Base-by-base conservation (phyloP, 2,329 filamentous ascomycete species). In the Cylindrodendrum hubeiense region DNA sequence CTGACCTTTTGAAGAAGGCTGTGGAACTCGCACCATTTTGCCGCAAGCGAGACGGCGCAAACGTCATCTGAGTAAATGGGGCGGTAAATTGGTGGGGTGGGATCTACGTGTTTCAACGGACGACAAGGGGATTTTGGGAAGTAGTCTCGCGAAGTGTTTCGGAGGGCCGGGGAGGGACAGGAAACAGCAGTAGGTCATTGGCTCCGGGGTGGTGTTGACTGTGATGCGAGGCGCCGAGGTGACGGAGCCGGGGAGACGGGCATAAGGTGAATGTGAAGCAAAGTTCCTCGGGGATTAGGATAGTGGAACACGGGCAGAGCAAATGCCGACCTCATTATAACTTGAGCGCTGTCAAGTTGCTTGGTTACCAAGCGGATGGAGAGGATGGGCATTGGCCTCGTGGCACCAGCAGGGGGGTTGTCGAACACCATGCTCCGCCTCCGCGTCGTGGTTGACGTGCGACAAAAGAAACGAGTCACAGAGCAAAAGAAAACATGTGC, bases 341-440 rank as follows among this genome's bases (percentile, higher is more conserved):
- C n/a, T n/a, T n/a, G n/a, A n/a, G n/a, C n/a, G n/a, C n/a, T n/a
- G n/a, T n/a, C n/a, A n/a, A n/a, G n/a, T n/a, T n/a, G n/a, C n/a
- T 30, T 30, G 12, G 28, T 30, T 30, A 8, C 28, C 28, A 30
- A 30, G 8, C 64, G 58, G 60, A 54, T 51, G 51, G 61, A 15
- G 30, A 26, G 15, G 50, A 62, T 54, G 71, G 58, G 22, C 62
- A 69, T 60, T 65, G 60, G 58, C 68, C 63, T 74, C 68, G 69
- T 73, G 71, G 71, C 71, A 69, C 46, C 28, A 56, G 47, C 63
- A 66, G 58, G 62, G 65, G 57, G n/a, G 26, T 6, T 37, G n/a
- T 22, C 33, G 7, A 46, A 28, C n/a, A 47, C 9, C 15, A 34
- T 26, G 17, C 30, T 34, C 54, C 34, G 51, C 44, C 46, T 37